Evolutionary conservation across 441 rosid species (phyloP).

Genomic region (Jatropha multifida): DNA sequence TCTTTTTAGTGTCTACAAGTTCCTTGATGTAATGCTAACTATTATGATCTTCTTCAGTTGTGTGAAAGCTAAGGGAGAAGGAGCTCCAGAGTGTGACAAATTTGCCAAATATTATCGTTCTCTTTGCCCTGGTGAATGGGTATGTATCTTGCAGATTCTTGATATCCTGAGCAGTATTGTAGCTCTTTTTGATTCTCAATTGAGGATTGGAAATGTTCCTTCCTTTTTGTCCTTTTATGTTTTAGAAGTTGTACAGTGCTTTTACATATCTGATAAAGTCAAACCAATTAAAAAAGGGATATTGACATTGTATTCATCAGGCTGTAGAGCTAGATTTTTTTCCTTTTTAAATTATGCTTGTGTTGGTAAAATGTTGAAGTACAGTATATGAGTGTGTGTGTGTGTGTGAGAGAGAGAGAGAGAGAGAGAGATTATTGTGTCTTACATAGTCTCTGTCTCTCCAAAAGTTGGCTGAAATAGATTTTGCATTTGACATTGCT

Average conservation of each 20-base stretch:
- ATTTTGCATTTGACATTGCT: neutral
- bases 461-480: neutral
- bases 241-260: neutral
- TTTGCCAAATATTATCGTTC: slow-evolving; percentile 92
- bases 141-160: slow-evolving; percentile 29
- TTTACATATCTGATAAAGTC: neutral
- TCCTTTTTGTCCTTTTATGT: neutral
- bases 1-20: neutral
- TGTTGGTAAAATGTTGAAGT: neutral
- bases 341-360: neutral
- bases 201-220: neutral
- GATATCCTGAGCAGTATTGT: neutral
- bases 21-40: neutral
- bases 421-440: neutral
- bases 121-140: slow-evolving; percentile 99
- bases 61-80: slow-evolving; percentile 91
- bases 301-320: neutral
- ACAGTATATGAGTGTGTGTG: neutral
- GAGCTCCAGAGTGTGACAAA: slow-evolving; percentile 82
- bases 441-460: neutral
- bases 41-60: slow-evolving; percentile 50
- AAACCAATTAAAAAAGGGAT: neutral
- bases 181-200: neutral
- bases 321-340: neutral
- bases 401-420: neutral